Evolutionary conservation across 768 basidiomycete genomes (phyloP), one percentile per base, ranked within the genome.

Genomic region (Suillus subaureus): DNA sequence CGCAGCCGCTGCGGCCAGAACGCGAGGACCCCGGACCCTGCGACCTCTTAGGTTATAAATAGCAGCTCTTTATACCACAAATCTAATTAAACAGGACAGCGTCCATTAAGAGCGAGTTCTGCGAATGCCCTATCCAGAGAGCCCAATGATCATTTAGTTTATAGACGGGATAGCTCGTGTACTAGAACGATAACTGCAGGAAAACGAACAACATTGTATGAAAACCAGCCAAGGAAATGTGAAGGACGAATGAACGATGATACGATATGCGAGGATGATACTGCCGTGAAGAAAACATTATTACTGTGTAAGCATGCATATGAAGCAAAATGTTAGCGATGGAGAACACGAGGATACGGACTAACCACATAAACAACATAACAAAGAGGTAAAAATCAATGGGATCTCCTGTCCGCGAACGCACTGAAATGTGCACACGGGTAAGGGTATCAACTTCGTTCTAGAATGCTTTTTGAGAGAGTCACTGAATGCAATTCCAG

Each of bases 261-360:
- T 28, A 60, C 28, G 58, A 42, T 60, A 60, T 60, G 58, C 58
- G 58, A 60, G 58, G 58, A 60, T 60, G 58, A 42, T 60, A 42
- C 40, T 60, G 58, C 40, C 11, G 8, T 60, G 58, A 28, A 31
- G 40, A 60, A 60, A 42, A 42, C 40, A 28, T 42, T 42, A 60
- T 18, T 60, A 49, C 23, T 49, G 57, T 42, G 39, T 60, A 31
- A 40, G 28, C 18, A 28, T 60, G 58, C 39, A 40, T 60, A 42
- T 40, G 58, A 42, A 60, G 58, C 26, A 60, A 60, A 60, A 42
- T 60, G 39, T 60, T 60, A 37, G 58, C 26, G 40, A 60, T 28
- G 39, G 58, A 60, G 57, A 60, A 60, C 26, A 18, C 26, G 58
- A 40, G 26, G 39, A 60, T 21, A 42, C 39, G 28, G 9, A 39